Base-by-base conservation (phyloP, 257 asterid species). In the Nicotiana paniculata region DNA sequence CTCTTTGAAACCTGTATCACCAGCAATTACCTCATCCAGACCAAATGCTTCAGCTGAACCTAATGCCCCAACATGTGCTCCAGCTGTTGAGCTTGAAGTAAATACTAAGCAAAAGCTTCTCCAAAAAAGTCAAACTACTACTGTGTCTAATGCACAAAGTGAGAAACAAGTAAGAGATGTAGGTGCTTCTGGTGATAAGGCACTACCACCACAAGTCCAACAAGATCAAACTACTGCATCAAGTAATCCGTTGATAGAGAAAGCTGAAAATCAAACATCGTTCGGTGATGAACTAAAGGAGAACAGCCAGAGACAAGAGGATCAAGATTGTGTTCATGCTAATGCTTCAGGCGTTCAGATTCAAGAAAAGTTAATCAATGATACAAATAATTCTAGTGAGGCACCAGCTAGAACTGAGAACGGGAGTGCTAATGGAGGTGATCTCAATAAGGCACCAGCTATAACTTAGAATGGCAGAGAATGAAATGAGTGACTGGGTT, bases 41-140 rank as follows among this genome's bases (percentile, higher is more conserved):
- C 39, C 63, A 65, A 81, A 81, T 46, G 53, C 78, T 81, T 53
- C 48, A 66, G n/a, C 26, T 28, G 76, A 32, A 37, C 9, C 18
- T 28, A 30, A 3, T 66, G 16, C 1, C 67, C 43, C 66, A 48
- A 46, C 65, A 3, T 39, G 87, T 64, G 77, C 76, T 76, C 84
- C 77, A 35, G 83, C 77, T 78, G 65, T 30, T 54, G 84, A 77
- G 58, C 82, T 81, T 80, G 85, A 86, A 57, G 72, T 58, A 66
- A 83, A 61, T 86, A n/a, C 79, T 68, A 70, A 74, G 92, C 61
- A 87, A 91, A 75, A 92, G 95, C 69, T 51, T 43, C 64, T 37
- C 74, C 82, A 65, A 66, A 79, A 80, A 76, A 62, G 81, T 24
- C 85, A 28, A 75, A 86, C 81, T 32, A 85, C 33, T 72, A 3